Conservation (phyloP, 106 monocot species). For the Dioscorea zingiberensis region DNA sequence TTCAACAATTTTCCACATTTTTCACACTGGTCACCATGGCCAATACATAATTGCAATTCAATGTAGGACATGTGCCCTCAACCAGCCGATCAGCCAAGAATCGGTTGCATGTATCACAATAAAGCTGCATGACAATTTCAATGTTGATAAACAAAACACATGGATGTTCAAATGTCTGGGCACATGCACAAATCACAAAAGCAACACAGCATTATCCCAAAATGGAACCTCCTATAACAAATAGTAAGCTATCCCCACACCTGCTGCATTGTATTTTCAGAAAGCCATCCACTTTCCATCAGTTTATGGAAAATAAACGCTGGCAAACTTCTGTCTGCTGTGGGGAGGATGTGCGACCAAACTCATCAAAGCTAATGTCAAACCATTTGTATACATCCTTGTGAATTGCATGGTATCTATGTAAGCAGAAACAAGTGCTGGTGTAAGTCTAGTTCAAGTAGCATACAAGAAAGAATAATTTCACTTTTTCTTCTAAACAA, state of each 20-base stretch:
- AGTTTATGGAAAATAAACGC: slow-evolving; percentile 74
- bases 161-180: no score
- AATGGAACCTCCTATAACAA: neutral
- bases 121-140: slow-evolving; percentile 46
- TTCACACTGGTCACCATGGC: slow-evolving; percentile 97
- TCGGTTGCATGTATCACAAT: slow-evolving; percentile 70
- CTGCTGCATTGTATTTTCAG: slow-evolving; percentile 91
- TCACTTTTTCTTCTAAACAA: neutral
- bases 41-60: slow-evolving; percentile 64
- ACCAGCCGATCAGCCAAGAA: slow-evolving; percentile 95
- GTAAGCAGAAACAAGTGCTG: neutral
- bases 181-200: no score
- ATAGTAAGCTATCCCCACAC: slow-evolving; percentile 9
- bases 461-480: neutral
- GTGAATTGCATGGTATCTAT: slow-evolving; percentile 87
- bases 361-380: slow-evolving; percentile 83
- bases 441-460: neutral
- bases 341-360: slow-evolving; percentile 84
- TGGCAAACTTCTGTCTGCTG: slow-evolving; percentile 92
- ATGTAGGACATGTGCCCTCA: slow-evolving; percentile 83
- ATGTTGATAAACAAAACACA: neutral
- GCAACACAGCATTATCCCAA: no score
- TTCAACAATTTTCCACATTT: slow-evolving; percentile 90
- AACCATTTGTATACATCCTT: slow-evolving; percentile 87
- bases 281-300: slow-evolving; percentile 75